phyloP scores from a whole-genome alignment of 805 yeast species.

The Candida fluviatilis region DNA sequence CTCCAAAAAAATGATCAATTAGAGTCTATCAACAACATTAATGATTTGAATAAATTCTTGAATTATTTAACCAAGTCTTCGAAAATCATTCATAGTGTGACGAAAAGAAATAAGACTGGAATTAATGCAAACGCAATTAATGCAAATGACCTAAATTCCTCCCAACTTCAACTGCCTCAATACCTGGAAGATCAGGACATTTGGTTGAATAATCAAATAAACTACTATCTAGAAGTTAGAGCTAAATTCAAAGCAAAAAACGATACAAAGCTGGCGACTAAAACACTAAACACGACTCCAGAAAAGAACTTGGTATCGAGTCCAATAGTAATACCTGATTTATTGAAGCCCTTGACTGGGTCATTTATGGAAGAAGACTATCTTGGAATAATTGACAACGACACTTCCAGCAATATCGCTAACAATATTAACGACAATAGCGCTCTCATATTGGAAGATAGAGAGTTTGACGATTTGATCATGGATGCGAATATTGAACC shows the following conservation, averaged over 20 bases:
- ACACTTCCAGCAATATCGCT: not conserved
- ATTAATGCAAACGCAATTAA: too few relatives aligned
- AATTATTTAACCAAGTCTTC: conserved; percentile 34
- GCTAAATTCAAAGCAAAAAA: conserved; percentile 13
- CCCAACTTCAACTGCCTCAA: not conserved
- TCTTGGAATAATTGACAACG: not conserved
- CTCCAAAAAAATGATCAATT: conserved; percentile 23
- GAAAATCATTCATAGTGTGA: conserved; percentile 35
- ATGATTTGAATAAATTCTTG: conserved; percentile 37
- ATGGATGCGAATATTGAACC: conserved; percentile 6
- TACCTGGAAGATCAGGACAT: conserved; percentile 10
- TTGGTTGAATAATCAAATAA: conserved; percentile 20
- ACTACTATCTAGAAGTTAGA: conserved; percentile 17
- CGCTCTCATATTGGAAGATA: conserved; percentile 11
- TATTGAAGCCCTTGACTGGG: conserved; percentile 1
- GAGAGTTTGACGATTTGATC: conserved; percentile 13
- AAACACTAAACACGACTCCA: not conserved
- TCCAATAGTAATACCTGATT: not conserved
- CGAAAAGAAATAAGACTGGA: conserved; percentile 19
- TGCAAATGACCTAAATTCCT: conserved; percentile 8
- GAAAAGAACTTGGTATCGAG: not conserved
- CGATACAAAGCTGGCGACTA: not conserved
- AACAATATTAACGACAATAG: conserved; percentile 5
- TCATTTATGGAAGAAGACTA: conserved; percentile 2
- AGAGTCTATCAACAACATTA: conserved; percentile 35